phyloP scores from a whole-genome alignment of 495 filamentous ascomycete species.

The Podospora conica region DNA sequence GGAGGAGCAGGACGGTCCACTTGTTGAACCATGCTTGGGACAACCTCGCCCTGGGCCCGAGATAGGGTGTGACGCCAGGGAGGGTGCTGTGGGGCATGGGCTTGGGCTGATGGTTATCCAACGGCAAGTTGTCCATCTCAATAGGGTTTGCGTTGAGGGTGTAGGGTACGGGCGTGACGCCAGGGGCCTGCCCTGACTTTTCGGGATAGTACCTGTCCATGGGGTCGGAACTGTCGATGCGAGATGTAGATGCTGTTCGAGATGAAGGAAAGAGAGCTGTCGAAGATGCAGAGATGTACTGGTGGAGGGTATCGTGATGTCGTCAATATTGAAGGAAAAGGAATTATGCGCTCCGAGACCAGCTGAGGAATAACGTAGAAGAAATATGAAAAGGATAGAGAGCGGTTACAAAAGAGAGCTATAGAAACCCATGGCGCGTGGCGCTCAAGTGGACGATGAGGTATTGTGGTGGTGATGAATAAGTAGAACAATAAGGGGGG shows the following conservation, averaged over 20 bases:
- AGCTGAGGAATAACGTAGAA: conserved; percentile 10
- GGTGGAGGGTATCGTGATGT: neutral
- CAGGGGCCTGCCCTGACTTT: conserved; percentile 18
- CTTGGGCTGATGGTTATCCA: neutral
- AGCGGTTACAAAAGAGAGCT: neutral
- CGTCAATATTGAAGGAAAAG: neutral
- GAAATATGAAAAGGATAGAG: conserved; percentile 9
- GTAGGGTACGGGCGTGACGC: conserved; percentile 18
- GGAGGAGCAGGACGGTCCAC: conserved; percentile 86
- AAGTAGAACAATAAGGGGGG: neutral
- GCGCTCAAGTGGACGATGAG: neutral
- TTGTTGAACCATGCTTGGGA: conserved; percentile 96
- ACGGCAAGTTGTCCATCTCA: conserved; percentile 21
- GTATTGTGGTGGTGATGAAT: conserved; percentile 2
- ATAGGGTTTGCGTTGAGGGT: conserved; percentile 23
- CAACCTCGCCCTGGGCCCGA: conserved; percentile 79
- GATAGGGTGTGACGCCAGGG: conserved; percentile 71
- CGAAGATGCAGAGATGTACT: neutral
- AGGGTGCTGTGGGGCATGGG: conserved; percentile 23
- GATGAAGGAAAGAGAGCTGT: neutral
- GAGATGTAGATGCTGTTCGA: neutral
- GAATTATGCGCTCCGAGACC: conserved; percentile 14
- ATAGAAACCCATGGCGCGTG: neutral
- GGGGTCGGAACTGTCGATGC: conserved; percentile 8
- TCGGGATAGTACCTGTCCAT: conserved; percentile 23